Percentiles rank a stretch among this genome's conserved stretches.
These are phyloP conservation scores for Sarcodon sp. DNA, from an alignment of 768 basidiomycete genomes.

Conservation along the genomic window DNA sequence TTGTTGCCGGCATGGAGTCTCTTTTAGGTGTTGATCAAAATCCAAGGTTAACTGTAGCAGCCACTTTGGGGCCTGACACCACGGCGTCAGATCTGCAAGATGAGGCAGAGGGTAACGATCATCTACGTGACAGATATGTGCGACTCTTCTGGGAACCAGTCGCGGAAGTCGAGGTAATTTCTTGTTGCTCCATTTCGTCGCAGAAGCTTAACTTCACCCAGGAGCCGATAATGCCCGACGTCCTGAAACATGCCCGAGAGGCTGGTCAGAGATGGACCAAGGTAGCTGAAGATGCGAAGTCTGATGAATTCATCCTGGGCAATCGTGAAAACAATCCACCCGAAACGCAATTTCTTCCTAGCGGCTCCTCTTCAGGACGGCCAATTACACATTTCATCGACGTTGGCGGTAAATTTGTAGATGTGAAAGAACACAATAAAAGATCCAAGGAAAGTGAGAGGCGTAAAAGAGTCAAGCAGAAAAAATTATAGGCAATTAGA, in stretches of 20 bases:
- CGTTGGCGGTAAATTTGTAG: slow-evolving; percentile 58
- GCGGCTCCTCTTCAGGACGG: slow-evolving; percentile 27
- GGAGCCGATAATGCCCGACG: slow-evolving; percentile 51
- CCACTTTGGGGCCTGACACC: slow-evolving; percentile 30
- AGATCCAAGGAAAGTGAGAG: slow-evolving; percentile 38
- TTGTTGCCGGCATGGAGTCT: slow-evolving; percentile 70
- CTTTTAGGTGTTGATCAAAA: slow-evolving; percentile 44
- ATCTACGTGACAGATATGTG: slow-evolving; percentile 51
- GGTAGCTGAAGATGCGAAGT: slow-evolving; percentile 22
- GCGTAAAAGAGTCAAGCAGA: slow-evolving; percentile 21
- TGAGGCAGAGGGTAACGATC: slow-evolving; percentile 39
- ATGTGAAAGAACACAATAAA: slow-evolving; percentile 36
- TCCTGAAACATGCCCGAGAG: slow-evolving; percentile 35
- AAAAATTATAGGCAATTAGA: slow-evolving; percentile 7
- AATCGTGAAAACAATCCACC: slow-evolving; percentile 3
- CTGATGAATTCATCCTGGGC: slow-evolving; percentile 24
- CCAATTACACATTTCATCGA: slow-evolving; percentile 58
- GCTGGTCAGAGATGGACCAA: slow-evolving; percentile 23
- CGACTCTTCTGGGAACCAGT: slow-evolving; percentile 73
- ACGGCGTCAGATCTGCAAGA: slow-evolving; percentile 52
- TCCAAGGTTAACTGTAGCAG: neutral
- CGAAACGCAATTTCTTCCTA: slow-evolving; percentile 7
- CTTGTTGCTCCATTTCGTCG: neutral
- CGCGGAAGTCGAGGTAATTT: slow-evolving; percentile 49
- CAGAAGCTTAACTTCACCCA: slow-evolving; percentile 14